Conservation (phyloP, 2,329 filamentous ascomycete genomes). For the Pyrenochaeta sp. region DNA sequence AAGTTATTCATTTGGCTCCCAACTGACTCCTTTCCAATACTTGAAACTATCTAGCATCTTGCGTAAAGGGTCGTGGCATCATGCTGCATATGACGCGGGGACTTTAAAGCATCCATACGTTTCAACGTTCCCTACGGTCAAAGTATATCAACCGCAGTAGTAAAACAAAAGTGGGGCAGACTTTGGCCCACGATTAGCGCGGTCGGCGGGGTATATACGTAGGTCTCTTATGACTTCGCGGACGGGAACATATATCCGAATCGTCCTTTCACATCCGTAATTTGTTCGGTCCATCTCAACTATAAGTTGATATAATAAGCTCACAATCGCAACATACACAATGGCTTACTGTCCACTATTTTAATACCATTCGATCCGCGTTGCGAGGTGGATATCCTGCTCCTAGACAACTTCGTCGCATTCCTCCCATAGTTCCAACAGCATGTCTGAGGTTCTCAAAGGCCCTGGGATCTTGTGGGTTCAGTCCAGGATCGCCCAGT, state of each 20-base stretch:
- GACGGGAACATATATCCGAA: neutral
- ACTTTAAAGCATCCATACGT: too few relatives aligned
- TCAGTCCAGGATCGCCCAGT: constrained; percentile 16
- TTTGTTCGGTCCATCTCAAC: neutral
- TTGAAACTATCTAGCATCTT: too few relatives aligned
- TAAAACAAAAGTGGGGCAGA: too few relatives aligned
- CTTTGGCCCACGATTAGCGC: neutral
- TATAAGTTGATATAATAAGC: neutral
- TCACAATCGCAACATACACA: neutral
- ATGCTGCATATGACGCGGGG: too few relatives aligned
- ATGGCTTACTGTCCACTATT: too few relatives aligned
- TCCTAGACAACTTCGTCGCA: neutral
- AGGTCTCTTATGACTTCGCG: neutral
- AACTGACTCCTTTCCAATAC: too few relatives aligned
- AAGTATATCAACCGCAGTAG: too few relatives aligned
- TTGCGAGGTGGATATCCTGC: neutral
- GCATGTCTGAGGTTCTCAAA: constrained; percentile 5
- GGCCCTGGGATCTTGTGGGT: constrained; percentile 27
- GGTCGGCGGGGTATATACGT: neutral
- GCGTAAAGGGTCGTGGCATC: too few relatives aligned
- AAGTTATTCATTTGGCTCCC: too few relatives aligned
- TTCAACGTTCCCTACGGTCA: too few relatives aligned
- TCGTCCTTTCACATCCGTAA: neutral
- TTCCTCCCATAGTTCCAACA: neutral
- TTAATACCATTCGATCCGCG: neutral